Conservation (phyloP, 1,139 yeast species). For the Saccharomyces hybrid region DNA sequence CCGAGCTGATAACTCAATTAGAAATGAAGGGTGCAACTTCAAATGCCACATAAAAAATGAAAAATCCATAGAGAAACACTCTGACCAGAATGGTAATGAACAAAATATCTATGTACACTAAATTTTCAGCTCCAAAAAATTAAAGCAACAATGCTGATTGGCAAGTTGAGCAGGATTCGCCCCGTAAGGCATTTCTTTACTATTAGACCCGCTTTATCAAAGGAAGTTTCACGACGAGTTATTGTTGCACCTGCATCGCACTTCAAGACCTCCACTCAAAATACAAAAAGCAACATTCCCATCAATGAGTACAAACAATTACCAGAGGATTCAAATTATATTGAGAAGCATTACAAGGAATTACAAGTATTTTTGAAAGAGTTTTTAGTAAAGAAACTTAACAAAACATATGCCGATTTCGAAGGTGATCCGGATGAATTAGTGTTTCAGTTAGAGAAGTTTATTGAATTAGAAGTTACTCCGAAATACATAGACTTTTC, state of each 20-base stretch:
- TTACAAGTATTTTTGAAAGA: constrained; percentile 31
- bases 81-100: background rate
- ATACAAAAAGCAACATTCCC: constrained; percentile 1
- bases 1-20: background rate
- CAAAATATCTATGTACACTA: background rate
- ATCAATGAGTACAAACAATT: constrained; percentile 35
- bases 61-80: background rate
- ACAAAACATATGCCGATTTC: constrained; percentile 29
- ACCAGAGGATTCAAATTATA: constrained; percentile 44
- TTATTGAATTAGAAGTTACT: constrained; percentile 27
- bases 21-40: background rate
- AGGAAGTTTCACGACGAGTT: constrained; percentile 15
- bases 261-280: constrained; percentile 2
- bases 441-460: constrained; percentile 29
- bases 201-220: constrained; percentile 7
- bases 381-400: constrained; percentile 22
- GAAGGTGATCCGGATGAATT: constrained; percentile 31
- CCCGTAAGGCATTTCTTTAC: background rate
- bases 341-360: constrained; percentile 40
- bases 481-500: constrained; percentile 14
- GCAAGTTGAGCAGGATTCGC: background rate
- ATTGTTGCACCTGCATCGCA: constrained; percentile 20
- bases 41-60: background rate
- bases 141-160: background rate
- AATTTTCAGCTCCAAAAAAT: background rate